Evolutionary conservation across 306 rosid genomes (phyloP).

Genomic region (Prinsepia uniflora): DNA sequence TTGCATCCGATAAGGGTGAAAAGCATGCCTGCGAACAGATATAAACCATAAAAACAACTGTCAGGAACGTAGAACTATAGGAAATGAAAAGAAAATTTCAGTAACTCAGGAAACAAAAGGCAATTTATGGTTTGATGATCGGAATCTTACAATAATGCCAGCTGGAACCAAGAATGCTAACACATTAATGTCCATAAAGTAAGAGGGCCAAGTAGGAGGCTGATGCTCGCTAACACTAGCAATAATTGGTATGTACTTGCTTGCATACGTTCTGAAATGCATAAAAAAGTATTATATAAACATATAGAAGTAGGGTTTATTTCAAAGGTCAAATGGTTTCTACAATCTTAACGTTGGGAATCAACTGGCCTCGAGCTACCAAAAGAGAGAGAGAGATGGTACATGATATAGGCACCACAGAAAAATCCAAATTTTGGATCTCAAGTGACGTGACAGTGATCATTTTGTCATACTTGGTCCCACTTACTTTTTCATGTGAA

Average conservation of each 20-base stretch:
- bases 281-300: constrained; percentile 10
- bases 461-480: background rate
- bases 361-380: background rate
- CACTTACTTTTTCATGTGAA: constrained; percentile 1
- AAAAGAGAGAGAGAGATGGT: background rate
- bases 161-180: constrained; percentile 99
- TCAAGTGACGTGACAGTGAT: background rate
- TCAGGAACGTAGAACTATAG: constrained; percentile 12
- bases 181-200: constrained; percentile 98
- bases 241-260: constrained; percentile 99
- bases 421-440: background rate
- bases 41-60: constrained; percentile 26
- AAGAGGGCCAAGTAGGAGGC: constrained; percentile 99
- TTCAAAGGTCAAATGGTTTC: background rate
- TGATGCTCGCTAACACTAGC: constrained; percentile 99
- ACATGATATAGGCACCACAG: background rate
- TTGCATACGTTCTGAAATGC: constrained; percentile 87
- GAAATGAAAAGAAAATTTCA: background rate
- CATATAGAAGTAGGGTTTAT: background rate
- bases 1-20: constrained; percentile 88
- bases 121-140: background rate
- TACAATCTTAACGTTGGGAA: constrained; percentile 9
- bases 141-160: constrained; percentile 72
- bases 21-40: constrained; percentile 77
- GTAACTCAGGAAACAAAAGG: background rate